phyloP scores from a whole-genome alignment of 2,329 filamentous ascomycete genomes.

The Colletotrichum ledebouriae region DNA sequence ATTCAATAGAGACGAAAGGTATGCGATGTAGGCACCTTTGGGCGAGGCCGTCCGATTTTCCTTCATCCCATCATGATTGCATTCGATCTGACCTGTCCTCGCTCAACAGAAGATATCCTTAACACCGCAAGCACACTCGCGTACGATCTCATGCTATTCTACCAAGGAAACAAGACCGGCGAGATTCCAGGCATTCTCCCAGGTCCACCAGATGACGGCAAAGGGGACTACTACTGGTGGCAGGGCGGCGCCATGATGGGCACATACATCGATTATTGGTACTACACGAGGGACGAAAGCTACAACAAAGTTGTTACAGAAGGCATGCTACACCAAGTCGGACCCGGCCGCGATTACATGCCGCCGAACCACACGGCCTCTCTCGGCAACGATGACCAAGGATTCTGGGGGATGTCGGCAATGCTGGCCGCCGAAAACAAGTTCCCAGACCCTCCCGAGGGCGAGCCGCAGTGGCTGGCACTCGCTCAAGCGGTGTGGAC shows the following conservation, averaged over 20 bases:
- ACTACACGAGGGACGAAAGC: slow-evolving; percentile 69
- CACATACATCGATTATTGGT: slow-evolving; percentile 74
- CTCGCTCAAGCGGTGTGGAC: slow-evolving; percentile 76
- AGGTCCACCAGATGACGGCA: slow-evolving; percentile 54
- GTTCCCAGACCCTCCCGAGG: slow-evolving; percentile 66
- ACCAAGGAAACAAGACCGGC: slow-evolving; percentile 60
- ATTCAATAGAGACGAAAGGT: slow-evolving; percentile 39
- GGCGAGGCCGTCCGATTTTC: background rate
- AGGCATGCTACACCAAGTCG: slow-evolving; percentile 66
- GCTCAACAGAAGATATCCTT: slow-evolving; percentile 53
- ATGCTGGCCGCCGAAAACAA: slow-evolving; percentile 71
- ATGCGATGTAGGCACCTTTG: background rate
- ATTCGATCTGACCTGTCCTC: background rate
- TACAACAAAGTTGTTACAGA: slow-evolving; percentile 69
- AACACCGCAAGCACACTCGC: slow-evolving; percentile 55
- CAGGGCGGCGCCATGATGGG: slow-evolving; percentile 74
- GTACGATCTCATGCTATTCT: slow-evolving; percentile 61
- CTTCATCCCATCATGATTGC: background rate
- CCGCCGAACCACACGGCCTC: slow-evolving; percentile 65
- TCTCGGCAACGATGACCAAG: slow-evolving; percentile 75
- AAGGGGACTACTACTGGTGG: slow-evolving; percentile 74
- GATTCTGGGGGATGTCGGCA: slow-evolving; percentile 75
- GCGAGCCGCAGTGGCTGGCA: slow-evolving; percentile 66
- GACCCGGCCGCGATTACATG: slow-evolving; percentile 67
- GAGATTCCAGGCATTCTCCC: slow-evolving; percentile 62